Evolutionary conservation across 371 early-diverging fungal species (phyloP).

Genomic region (Mycotypha africana): DNA sequence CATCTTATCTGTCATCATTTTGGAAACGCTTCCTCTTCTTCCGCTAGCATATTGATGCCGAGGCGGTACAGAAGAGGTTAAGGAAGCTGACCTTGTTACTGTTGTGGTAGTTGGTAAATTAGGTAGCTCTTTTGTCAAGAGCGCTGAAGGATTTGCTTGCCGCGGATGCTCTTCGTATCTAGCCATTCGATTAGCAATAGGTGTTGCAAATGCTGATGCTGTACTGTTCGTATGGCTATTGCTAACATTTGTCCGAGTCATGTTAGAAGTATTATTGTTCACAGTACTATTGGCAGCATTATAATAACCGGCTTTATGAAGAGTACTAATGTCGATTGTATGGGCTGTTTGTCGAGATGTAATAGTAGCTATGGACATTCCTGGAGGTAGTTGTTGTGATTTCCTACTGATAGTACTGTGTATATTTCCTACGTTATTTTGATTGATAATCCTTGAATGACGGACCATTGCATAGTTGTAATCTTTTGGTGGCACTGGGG

Average conservation of each 20-base stretch:
- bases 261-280: background rate
- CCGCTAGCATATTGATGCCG: no score
- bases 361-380: constrained; percentile 21
- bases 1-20: constrained; percentile 18
- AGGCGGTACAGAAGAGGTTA: constrained; percentile 8
- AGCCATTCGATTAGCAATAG: constrained; percentile 14
- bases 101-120: constrained; percentile 6
- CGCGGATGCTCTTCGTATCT: constrained; percentile 1
- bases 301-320: no score
- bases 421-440: no score
- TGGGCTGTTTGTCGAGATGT: constrained; percentile 23
- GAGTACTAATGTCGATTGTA: constrained; percentile 13
- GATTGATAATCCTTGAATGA: no score
- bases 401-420: background rate
- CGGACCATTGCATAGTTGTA: constrained; percentile 1
- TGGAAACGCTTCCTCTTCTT: constrained; percentile 17
- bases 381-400: constrained; percentile 11
- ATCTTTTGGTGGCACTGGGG: constrained; percentile 22
- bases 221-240: no score
- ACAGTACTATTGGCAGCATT: background rate
- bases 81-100: constrained; percentile 11
- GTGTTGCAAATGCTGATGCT: no score
- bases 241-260: no score
- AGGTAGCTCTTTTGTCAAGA: background rate
- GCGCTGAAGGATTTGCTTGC: background rate